phyloP scores from a whole-genome alignment of 768 basidiomycete species.

The Rhodosporidiobolus odoratus region DNA sequence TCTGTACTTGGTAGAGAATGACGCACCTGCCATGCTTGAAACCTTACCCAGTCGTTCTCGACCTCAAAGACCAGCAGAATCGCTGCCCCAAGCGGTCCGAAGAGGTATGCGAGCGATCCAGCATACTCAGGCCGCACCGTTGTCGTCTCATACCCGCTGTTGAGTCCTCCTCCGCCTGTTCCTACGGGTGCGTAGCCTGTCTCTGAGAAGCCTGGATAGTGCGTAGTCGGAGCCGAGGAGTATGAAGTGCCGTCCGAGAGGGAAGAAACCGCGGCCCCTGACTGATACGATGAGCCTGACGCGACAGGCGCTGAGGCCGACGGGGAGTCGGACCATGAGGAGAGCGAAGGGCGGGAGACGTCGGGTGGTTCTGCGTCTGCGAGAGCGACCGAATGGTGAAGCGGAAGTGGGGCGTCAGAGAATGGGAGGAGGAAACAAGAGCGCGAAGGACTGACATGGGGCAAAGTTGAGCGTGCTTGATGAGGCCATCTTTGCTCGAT shows the following conservation, averaged over 20 bases:
- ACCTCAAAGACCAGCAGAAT: conserved; percentile 22
- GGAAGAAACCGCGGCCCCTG: conserved; percentile 22
- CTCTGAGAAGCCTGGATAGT: neutral
- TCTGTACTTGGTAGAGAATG: no score
- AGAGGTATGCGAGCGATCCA: neutral
- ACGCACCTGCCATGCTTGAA: conserved; percentile 28
- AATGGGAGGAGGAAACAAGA: neutral
- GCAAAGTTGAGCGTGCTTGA: conserved; percentile 33
- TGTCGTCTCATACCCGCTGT: conserved; percentile 17
- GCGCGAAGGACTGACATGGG: conserved; percentile 11
- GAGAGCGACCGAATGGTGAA: neutral
- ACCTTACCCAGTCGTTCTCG: conserved; percentile 33
- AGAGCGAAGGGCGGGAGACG: neutral
- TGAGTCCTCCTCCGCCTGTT: neutral
- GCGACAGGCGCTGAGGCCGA: neutral
- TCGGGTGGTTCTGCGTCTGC: neutral
- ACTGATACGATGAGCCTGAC: conserved; percentile 10
- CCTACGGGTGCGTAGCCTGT: neutral
- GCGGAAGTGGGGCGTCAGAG: no score
- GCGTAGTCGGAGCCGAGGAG: neutral
- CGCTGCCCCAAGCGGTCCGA: conserved; percentile 32
- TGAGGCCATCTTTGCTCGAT: neutral
- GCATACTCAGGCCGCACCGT: conserved; percentile 1
- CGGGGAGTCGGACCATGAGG: neutral
- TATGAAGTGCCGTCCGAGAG: conserved; percentile 11